Conservation (phyloP, 305 asterid species). For the Striga hermonthica region DNA sequence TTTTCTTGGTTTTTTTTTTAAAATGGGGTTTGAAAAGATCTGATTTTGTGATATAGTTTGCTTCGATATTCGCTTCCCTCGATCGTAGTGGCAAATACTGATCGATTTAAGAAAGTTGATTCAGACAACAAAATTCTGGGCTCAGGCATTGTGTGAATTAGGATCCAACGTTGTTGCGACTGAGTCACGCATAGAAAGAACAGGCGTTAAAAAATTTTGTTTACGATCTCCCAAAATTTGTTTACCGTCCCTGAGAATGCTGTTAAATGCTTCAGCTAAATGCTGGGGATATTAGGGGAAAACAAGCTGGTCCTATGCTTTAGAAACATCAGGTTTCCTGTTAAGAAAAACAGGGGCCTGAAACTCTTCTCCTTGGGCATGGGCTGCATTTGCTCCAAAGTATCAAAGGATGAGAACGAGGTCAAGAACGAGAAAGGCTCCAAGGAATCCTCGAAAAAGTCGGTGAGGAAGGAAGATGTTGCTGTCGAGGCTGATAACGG, state of each 20-base stretch:
- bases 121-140: too few relatives aligned
- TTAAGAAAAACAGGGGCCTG: constrained; percentile 34
- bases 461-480: constrained; percentile 52
- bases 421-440: constrained; percentile 48
- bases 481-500: constrained; percentile 56
- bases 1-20: constrained; percentile 29
- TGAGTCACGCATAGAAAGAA: constrained; percentile 7
- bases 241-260: constrained; percentile 34
- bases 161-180: neutral
- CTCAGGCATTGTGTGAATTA: neutral
- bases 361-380: constrained; percentile 38
- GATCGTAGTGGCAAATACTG: constrained; percentile 23
- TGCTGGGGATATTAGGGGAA: constrained; percentile 38
- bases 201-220: neutral
- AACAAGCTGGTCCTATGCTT: constrained; percentile 30
- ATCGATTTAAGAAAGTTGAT: constrained; percentile 16
- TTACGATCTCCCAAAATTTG: constrained; percentile 22
- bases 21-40: constrained; percentile 51
- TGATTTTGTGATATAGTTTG: constrained; percentile 38
- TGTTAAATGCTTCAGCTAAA: constrained; percentile 32
- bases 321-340: constrained; percentile 34
- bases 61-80: constrained; percentile 12
- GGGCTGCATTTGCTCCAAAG: constrained; percentile 90
- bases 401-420: constrained; percentile 39
- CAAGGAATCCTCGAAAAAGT: constrained; percentile 49